Conservation (phyloP, 2,329 filamentous ascomycete genomes). For the Fusarium sp. region DNA sequence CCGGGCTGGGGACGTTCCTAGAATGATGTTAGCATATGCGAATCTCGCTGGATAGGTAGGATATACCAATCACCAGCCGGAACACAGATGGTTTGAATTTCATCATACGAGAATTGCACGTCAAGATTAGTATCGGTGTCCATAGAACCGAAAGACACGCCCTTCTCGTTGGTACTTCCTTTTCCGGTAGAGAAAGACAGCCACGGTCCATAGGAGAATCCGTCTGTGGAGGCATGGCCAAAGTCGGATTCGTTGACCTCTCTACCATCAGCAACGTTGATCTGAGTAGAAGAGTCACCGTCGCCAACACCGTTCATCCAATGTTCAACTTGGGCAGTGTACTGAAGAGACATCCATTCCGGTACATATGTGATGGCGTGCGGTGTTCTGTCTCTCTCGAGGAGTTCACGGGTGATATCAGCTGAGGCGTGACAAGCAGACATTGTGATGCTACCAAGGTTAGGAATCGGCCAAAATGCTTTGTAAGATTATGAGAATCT, state of each 20-base stretch:
- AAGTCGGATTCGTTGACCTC: conserved; percentile 27
- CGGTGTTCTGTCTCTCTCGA: conserved; percentile 19
- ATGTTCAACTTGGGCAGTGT: conserved; percentile 22
- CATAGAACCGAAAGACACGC: conserved; percentile 4
- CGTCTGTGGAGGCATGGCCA: conserved; percentile 24
- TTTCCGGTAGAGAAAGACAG: conserved; percentile 10
- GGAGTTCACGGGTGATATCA: conserved; percentile 17
- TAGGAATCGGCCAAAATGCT: neutral
- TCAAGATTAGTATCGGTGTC: conserved; percentile 23
- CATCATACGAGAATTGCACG: conserved; percentile 32
- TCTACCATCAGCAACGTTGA: conserved; percentile 20
- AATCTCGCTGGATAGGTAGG: accelerated
- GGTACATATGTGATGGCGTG: conserved; percentile 31
- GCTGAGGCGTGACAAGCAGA: conserved; percentile 31
- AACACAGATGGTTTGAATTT: conserved; percentile 26
- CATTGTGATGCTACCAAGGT: conserved; percentile 25
- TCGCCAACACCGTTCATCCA: conserved; percentile 34
- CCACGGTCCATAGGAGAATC: conserved; percentile 29
- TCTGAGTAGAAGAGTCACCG: conserved; percentile 15
- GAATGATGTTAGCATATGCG: neutral
- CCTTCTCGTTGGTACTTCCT: conserved; percentile 4
- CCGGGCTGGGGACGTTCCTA: conserved; percentile 33
- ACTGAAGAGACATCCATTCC: conserved; percentile 18
- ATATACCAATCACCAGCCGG: conserved; percentile 25
- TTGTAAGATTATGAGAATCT: neutral